phyloP scores from a whole-genome alignment of 139 green algal genomes.

The Eudorina sp. region DNA sequence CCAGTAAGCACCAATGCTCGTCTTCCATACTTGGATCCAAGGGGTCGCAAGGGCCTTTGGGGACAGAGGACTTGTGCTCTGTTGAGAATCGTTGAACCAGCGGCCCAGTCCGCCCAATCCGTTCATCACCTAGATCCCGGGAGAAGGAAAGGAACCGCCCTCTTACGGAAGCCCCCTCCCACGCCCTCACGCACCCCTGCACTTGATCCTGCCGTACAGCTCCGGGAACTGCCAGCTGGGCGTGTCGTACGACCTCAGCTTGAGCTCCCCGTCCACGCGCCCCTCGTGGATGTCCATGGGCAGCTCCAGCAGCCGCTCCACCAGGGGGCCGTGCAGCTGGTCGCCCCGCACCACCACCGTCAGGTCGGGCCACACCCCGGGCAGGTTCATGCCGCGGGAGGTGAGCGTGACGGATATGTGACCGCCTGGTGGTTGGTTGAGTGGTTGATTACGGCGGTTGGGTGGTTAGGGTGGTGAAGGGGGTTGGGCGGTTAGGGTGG shows the following conservation, averaged over 20 bases:
- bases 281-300: slow-evolving; percentile 92
- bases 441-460: too few relatives aligned
- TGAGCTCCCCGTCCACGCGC: slow-evolving; percentile 81
- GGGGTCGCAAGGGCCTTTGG: too few relatives aligned
- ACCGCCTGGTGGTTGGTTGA: slow-evolving; percentile 54
- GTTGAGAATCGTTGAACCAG: too few relatives aligned
- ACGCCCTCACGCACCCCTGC: background rate
- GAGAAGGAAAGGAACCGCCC: background rate
- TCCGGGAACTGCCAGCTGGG: slow-evolving; percentile 86
- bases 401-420: slow-evolving; percentile 70
- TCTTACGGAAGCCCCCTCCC: background rate
- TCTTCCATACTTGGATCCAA: too few relatives aligned
- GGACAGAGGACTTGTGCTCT: too few relatives aligned
- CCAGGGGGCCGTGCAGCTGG: slow-evolving; percentile 82
- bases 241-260: slow-evolving; percentile 66
- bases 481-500: too few relatives aligned
- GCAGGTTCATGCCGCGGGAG: slow-evolving; percentile 54
- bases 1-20: too few relatives aligned
- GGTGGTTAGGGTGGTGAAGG: too few relatives aligned
- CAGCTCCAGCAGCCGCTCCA: slow-evolving; percentile 91
- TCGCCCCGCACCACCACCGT: slow-evolving; percentile 65
- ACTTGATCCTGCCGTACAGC: slow-evolving; percentile 76
- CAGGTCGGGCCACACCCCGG: slow-evolving; percentile 57
- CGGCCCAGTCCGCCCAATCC: too few relatives aligned
- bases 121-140: too few relatives aligned